Conservation (phyloP, 768 basidiomycete species). For the Hebeloma cylindrosporum region DNA sequence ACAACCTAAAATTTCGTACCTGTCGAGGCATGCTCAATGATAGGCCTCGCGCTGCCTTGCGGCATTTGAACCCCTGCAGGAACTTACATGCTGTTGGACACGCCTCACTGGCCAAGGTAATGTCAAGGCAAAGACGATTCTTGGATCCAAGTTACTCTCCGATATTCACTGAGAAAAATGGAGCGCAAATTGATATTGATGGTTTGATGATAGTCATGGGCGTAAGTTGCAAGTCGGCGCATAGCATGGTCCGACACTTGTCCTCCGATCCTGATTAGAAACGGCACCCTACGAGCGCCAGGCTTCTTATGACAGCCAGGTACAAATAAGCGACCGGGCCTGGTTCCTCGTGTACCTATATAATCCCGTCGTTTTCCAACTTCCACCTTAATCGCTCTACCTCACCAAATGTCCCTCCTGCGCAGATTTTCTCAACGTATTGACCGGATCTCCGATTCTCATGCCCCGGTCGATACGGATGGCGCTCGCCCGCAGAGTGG, state of each 20-base stretch:
- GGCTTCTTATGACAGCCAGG: slow-evolving; percentile 3
- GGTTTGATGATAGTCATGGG: slow-evolving; percentile 3
- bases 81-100: too few species aligned
- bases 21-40: too few species aligned
- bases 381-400: slow-evolving; percentile 7
- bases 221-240: slow-evolving; percentile 5
- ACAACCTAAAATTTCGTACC: neutral
- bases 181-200: neutral
- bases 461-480: slow-evolving; percentile 34
- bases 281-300: slow-evolving; percentile 13
- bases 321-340: slow-evolving; percentile 2
- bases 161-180: too few species aligned
- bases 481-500: slow-evolving; percentile 29
- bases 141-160: too few species aligned
- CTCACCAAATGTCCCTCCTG: slow-evolving; percentile 23
- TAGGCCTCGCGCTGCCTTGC: too few species aligned
- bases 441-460: slow-evolving; percentile 24
- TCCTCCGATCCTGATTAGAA: slow-evolving; percentile 6
- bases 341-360: slow-evolving; percentile 3
- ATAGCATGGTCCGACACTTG: slow-evolving; percentile 5
- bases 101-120: too few species aligned
- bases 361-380: neutral
- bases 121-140: too few species aligned
- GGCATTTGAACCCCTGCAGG: too few species aligned
- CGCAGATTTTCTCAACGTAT: slow-evolving; percentile 22